Conservation (phyloP, 1,139 yeast genomes). For the Pichia sp. region DNA sequence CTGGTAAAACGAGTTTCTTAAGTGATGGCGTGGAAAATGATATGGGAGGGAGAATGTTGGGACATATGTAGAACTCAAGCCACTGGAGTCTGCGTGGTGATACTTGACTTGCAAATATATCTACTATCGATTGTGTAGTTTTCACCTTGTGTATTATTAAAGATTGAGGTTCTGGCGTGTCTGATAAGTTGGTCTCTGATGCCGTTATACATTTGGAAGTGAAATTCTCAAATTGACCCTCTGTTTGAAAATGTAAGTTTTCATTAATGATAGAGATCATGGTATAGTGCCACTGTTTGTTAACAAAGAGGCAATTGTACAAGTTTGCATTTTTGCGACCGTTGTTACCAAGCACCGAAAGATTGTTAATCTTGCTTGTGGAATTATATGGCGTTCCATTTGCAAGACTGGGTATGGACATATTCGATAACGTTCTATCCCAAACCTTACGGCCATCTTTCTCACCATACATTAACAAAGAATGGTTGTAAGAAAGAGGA, state of each 20-base stretch:
- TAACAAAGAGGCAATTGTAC: slow-evolving; percentile 60
- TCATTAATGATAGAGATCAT: slow-evolving; percentile 49
- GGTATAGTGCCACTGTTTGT: slow-evolving; percentile 54
- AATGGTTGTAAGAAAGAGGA: slow-evolving; percentile 60
- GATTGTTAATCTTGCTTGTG: not conserved
- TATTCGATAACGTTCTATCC: slow-evolving; percentile 25
- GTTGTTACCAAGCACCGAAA: no score
- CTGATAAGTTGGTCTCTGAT: not conserved
- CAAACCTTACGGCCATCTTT: slow-evolving; percentile 45
- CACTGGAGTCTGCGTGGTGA: slow-evolving; percentile 46
- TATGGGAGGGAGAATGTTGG: slow-evolving; percentile 53
- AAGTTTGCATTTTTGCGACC: slow-evolving; percentile 30
- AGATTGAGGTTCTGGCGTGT: slow-evolving; percentile 22
- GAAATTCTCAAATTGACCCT: slow-evolving; percentile 31
- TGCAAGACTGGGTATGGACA: not conserved
- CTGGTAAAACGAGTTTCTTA: slow-evolving; percentile 63
- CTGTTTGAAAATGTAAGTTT: slow-evolving; percentile 48
- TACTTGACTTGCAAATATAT: slow-evolving; percentile 30
- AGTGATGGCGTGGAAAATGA: slow-evolving; percentile 36
- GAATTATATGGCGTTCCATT: not conserved
- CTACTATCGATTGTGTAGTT: slow-evolving; percentile 38
- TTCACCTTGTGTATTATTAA: slow-evolving; percentile 46
- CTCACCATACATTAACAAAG: slow-evolving; percentile 50
- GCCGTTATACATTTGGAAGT: slow-evolving; percentile 4
- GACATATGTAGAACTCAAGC: slow-evolving; percentile 83